phyloP scores from a whole-genome alignment of 352 stramenopile species.

The Elongisporangium senticosum region DNA sequence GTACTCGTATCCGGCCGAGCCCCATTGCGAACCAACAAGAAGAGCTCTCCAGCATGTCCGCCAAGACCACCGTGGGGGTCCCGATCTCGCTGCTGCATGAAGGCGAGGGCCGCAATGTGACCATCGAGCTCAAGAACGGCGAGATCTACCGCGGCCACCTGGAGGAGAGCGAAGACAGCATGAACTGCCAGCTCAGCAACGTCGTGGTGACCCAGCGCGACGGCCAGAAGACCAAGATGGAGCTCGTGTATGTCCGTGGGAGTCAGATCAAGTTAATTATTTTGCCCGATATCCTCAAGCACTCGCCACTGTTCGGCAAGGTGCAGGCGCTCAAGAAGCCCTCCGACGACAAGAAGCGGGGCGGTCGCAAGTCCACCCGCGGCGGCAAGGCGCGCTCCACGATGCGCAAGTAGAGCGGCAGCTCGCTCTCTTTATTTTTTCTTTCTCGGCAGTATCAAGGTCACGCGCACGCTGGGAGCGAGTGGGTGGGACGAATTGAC shows the following conservation, averaged over 20 bases:
- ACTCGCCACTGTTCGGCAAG: constrained; percentile 96
- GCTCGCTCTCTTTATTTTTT: background rate
- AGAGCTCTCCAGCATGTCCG: background rate
- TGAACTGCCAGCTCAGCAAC: constrained; percentile 97
- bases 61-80: constrained; percentile 45
- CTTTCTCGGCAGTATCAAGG: background rate
- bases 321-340: constrained; percentile 86
- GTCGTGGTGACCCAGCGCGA: constrained; percentile 84
- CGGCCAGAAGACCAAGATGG: constrained; percentile 74
- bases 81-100: constrained; percentile 85
- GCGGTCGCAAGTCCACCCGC: constrained; percentile 14
- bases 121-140: constrained; percentile 85
- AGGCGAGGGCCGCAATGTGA: constrained; percentile 79
- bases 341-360: constrained; percentile 46
- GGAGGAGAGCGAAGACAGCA: constrained; percentile 89
- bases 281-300: constrained; percentile 95
- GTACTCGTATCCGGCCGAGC: background rate
- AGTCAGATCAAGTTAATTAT: constrained; percentile 97
- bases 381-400: constrained; percentile 14
- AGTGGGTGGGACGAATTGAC: background rate
- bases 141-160: constrained; percentile 85
- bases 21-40: background rate
- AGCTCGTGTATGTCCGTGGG: constrained; percentile 93
- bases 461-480: background rate
- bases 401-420: constrained; percentile 27